Conservation (phyloP, 2,329 filamentous ascomycete species). For the Aspergillus sp. region DNA sequence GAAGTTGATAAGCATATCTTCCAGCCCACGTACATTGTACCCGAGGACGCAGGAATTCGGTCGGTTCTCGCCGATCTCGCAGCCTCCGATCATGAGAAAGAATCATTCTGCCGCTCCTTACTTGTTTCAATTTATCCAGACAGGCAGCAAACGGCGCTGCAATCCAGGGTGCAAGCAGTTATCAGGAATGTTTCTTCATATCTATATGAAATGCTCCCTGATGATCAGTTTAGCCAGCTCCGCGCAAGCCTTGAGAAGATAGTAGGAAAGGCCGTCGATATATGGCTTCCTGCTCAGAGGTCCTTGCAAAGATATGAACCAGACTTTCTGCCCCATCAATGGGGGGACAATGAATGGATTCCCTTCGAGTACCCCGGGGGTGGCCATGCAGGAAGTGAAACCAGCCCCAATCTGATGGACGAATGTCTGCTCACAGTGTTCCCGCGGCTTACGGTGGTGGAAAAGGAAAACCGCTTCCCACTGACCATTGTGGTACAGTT, state of each 20-base stretch:
- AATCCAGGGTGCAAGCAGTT: not conserved
- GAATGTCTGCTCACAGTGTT: slow-evolving; percentile 1
- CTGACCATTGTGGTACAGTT: not conserved
- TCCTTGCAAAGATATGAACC: slow-evolving; percentile 3
- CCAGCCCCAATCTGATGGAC: not conserved
- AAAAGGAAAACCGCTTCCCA: not conserved
- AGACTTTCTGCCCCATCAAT: not conserved
- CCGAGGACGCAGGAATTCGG: not conserved
- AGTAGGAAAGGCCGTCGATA: not conserved
- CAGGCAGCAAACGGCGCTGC: not conserved
- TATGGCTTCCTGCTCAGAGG: not conserved
- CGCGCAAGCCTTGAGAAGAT: not conserved
- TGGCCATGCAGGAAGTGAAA: not conserved
- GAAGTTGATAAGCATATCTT: slow-evolving; percentile 1
- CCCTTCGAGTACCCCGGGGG: not conserved
- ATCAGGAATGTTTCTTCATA: not conserved
- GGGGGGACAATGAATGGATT: not conserved
- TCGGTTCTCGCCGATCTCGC: slow-evolving; percentile 1
- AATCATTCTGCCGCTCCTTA: slow-evolving; percentile 2
- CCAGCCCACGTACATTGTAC: slow-evolving; percentile 6
- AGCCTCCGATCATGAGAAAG: not conserved
- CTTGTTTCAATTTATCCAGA: slow-evolving; percentile 3
- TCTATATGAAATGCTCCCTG: not conserved
- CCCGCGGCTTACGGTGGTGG: not conserved
- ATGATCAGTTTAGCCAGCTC: not conserved